phyloP scores from a whole-genome alignment of 169 alveolate genomes.

The Cyclospora cayetanensis region DNA sequence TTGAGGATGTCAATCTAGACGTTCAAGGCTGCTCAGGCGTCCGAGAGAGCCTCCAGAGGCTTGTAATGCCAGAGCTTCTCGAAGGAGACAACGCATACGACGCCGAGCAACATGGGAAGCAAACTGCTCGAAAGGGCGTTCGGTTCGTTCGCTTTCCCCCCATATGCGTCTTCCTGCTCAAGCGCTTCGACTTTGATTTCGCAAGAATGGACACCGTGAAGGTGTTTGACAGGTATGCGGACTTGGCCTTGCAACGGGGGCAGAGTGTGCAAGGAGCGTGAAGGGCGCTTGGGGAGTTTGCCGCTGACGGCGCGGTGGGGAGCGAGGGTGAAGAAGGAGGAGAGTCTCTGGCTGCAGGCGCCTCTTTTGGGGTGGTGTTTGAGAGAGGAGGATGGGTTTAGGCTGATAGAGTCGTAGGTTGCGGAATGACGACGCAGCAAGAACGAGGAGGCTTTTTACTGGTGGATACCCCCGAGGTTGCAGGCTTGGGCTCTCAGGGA shows the following conservation, averaged over 20 bases:
- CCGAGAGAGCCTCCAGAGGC: conserved; percentile 91
- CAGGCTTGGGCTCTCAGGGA: too few relatives aligned
- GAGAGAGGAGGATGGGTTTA: too few relatives aligned
- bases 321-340: too few relatives aligned
- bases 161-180: conserved; percentile 91
- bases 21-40: conserved; percentile 92
- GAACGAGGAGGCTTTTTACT: too few relatives aligned
- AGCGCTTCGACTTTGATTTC: conserved; percentile 90
- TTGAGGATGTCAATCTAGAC: conserved; percentile 91
- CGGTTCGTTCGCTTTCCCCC: conserved; percentile 95
- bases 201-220: conserved; percentile 82
- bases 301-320: too few relatives aligned
- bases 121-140: conserved; percentile 90
- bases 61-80: conserved; percentile 93
- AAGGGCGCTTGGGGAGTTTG: too few relatives aligned
- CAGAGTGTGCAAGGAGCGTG: neutral
- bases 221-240: conserved; percentile 40
- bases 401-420: too few relatives aligned
- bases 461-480: too few relatives aligned
- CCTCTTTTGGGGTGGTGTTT: too few relatives aligned
- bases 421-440: too few relatives aligned
- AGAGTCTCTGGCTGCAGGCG: too few relatives aligned
- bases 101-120: conserved; percentile 91
- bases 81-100: conserved; percentile 96
- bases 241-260: neutral